Base-by-base conservation (phyloP, 1,284 basidiomycete species). In the Hemileia vastatrix region DNA sequence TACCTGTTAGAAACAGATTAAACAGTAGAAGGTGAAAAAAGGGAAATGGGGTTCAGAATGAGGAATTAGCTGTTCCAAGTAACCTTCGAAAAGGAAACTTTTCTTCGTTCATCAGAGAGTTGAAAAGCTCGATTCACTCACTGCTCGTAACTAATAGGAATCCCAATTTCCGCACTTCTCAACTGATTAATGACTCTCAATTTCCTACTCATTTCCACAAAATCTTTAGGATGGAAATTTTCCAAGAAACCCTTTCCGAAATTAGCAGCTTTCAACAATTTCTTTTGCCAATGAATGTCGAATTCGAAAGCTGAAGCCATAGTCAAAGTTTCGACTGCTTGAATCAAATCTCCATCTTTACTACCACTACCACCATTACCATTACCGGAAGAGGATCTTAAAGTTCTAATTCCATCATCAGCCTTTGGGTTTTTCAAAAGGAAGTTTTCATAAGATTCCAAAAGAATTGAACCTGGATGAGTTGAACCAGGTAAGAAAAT, bases 241-340 rank as follows among this genome's bases (percentile, higher is more conserved):
- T 97, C 94, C 66, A 97, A 78, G 75, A 93, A 98, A 1, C 88
- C 86, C 64, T 91, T 84, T 1, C 94, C 94, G 70, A 95, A 96
- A 71, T 91, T 90, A 0, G 93, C 94, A 9, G 92, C 91, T n/a
- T 83, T 89, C 18, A 98, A 80, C 43, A 97, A 79, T 52, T 83
- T 82, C 61, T 86, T 84, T 75, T 97, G 94, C 89, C 90, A 94
- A 60, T 82, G 79, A 0, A 86, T 84, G 63, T 93, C 90, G 85
- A 89, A 91, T 77, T 96, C 93, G 58, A 86, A 82, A 1, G 88
- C 90, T 0, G 94, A 94, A 27, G 94, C 94, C 65, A 93, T 89
- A 24, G 96, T 86, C 68, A 91, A 93, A 49, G 88, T 86, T 72
- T 97, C 87, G 4, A 97, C 91, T 1, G 93, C 94, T 27, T 82